Base-by-base conservation (phyloP, 176 grass and related monocot species). In the Pharus latifolius region DNA sequence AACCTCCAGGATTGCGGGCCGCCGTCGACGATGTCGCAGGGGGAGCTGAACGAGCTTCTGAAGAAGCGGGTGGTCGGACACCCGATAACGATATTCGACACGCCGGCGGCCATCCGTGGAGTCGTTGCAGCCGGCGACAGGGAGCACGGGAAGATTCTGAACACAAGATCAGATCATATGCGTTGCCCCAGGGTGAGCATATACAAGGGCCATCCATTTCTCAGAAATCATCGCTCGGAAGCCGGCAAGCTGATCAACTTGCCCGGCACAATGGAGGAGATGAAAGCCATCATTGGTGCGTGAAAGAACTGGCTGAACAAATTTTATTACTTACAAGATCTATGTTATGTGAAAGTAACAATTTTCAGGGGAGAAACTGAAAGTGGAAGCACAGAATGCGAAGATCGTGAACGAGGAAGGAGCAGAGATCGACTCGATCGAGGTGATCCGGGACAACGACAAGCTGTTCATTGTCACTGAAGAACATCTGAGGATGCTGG, bases 391-490 rank as follows among this genome's bases (percentile, higher is more conserved):
- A 8, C 73, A 67, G 58, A 73, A 62, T 24, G 71, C 75, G 10
- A 31, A 73, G 52, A 17, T 99, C 41, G 61, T 84, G 65, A 99
- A 86, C 82, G 28, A 83, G 27, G 90, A 76, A 57, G 90, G 63
- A 37, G 75, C 90, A 10, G 95, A 91, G 82, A 76, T 94, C 74
- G 90, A 94, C 38, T 86, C 87, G 0, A 45, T 86, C 24, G 81
- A 94, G 62, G 90, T 99, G 47, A 78, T 94, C 29, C 81, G 90
- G 60, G 95, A 94, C 72, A 84, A 99, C 10, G 90, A 99, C 68
- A 94, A 91, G 68, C 54, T 99, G 49, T 99, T 91, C 42, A 24
- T 91, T 0, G 84, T 88, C 41, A 63, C 76, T 0, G 53, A 92
- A 38, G 74, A 76, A 33, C 14, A 87, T 16, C 56, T 68, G 56